Base-by-base conservation (phyloP, 768 basidiomycete genomes). In the Hortiboletus flavorubellus region DNA sequence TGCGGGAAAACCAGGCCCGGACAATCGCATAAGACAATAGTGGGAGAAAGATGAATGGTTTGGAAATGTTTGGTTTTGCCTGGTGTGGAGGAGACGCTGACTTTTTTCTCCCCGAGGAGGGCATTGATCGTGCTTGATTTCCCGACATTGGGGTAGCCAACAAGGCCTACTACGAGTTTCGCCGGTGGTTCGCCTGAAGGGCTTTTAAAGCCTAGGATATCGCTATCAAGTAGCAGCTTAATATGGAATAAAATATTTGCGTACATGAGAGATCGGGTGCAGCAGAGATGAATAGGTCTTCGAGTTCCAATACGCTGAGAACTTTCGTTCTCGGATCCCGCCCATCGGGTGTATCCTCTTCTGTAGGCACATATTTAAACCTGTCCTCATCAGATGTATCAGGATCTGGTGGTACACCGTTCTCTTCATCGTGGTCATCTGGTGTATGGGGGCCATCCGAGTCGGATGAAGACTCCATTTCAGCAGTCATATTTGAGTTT, bases 51-150 rank as follows among this genome's bases (percentile, higher is more conserved):
- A 64, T 93, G 85, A 63, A 98, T 94, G 0, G 97, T 98, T 72
- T 99, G 97, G 75, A 98, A 98, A 72, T 99, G 96, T 68, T 99
- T 99, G 14, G 97, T 99, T 75, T 98, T 91, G 59, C 97, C 97
- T 0, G 97, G 97, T 0, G 97, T 99, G 0, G 96, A 86, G 5
- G 96, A 98, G 29, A 99, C 97, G 67, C 93, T 97, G 59, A 99
- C 97, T 79, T 91, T 93, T 76, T 97, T 96, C 69, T 93, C 89
- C 37, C 96, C 97, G 6, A 99, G 79, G 8, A 99, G 80, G 7
- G 96, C 90, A 69, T 99, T 99, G 65, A 99, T 95, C 6, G 97
- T 94, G 57, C 93, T 95, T 0, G 96, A 98, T 73, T 99, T 99
- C 15, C 97, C 97, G 23, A 98, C 96, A 66, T 99, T 99, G 0